Evolutionary conservation across 352 stramenopile species (phyloP).

Genomic region (Phytophthora colocasiae): DNA sequence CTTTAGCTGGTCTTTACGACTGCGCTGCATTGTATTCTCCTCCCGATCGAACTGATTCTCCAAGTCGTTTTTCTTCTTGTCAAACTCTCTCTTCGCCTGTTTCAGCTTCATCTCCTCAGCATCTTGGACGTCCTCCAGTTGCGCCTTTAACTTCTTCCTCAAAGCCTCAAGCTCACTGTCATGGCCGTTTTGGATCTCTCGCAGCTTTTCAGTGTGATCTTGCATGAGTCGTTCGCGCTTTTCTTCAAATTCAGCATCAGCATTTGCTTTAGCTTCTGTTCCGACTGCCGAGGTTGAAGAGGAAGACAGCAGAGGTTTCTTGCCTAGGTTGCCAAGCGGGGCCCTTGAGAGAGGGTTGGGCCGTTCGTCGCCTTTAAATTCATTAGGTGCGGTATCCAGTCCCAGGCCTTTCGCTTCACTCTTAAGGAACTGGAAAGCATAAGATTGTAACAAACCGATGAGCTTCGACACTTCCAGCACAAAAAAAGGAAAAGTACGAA

Average conservation of each 20-base stretch:
- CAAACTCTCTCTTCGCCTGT: conserved; percentile 63
- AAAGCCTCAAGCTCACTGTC: conserved; percentile 41
- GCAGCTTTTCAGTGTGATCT: conserved; percentile 47
- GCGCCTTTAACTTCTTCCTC: conserved; percentile 54
- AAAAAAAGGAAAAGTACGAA: conserved; percentile 32
- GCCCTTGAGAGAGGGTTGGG: conserved; percentile 58
- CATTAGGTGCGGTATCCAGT: conserved; percentile 7
- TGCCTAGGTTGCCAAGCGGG: conserved; percentile 53
- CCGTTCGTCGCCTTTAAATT: conserved; percentile 23
- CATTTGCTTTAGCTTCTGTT: conserved; percentile 49
- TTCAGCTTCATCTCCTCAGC: conserved; percentile 66
- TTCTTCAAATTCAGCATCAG: conserved; percentile 53
- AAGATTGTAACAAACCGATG: conserved; percentile 1
- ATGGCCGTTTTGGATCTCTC: conserved; percentile 48
- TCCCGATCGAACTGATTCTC: conserved; percentile 77
- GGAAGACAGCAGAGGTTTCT: conserved; percentile 54
- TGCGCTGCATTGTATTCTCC: conserved; percentile 56
- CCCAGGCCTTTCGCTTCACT: conserved; percentile 37
- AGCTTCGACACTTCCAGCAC: background rate
- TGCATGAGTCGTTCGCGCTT: conserved; percentile 60
- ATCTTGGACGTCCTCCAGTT: conserved; percentile 62
- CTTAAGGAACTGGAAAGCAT: conserved; percentile 34
- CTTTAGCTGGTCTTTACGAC: conserved; percentile 75
- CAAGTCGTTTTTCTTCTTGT: conserved; percentile 74
- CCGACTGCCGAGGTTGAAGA: conserved; percentile 19